Evolutionary conservation across 768 basidiomycete genomes (phyloP).

Genomic region (Rhizopogon sp.): DNA sequence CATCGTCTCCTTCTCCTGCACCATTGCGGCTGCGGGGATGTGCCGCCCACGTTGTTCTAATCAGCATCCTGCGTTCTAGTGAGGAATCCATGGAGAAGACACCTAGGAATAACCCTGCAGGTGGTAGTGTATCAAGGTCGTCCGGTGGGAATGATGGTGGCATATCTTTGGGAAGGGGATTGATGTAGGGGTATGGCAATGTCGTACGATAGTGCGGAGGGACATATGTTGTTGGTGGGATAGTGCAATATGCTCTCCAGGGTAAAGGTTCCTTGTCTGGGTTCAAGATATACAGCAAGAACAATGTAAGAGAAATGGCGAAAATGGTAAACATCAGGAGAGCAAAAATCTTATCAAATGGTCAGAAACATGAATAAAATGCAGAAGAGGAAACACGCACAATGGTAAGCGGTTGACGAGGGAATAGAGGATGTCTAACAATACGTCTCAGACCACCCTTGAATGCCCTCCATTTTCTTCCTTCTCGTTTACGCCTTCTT

Average conservation of each 20-base stretch:
- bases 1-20: slow-evolving; percentile 63
- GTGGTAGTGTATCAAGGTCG: slow-evolving; percentile 68
- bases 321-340: slow-evolving; percentile 76
- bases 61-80: slow-evolving; percentile 79
- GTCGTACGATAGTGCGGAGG: slow-evolving; percentile 39
- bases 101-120: slow-evolving; percentile 83
- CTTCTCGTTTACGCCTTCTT: slow-evolving; percentile 48
- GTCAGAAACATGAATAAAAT: slow-evolving; percentile 10
- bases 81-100: slow-evolving; percentile 87
- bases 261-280: slow-evolving; percentile 94
- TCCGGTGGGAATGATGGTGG: slow-evolving; percentile 63
- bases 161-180: slow-evolving; percentile 20
- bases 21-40: slow-evolving; percentile 76
- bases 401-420: slow-evolving; percentile 76
- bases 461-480: slow-evolving; percentile 41
- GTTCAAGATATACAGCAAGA: slow-evolving; percentile 89
- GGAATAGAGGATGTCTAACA: slow-evolving; percentile 71
- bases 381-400: slow-evolving; percentile 38
- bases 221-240: slow-evolving; percentile 45
- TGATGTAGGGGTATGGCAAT: slow-evolving; percentile 33
- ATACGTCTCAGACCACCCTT: slow-evolving; percentile 53
- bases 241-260: slow-evolving; percentile 90
- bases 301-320: slow-evolving; percentile 77
- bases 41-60: slow-evolving; percentile 86
- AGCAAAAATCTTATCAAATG: slow-evolving; percentile 49